phyloP scores from a whole-genome alignment of 2,329 filamentous ascomycete genomes.

The Xylariaceae sp. region DNA sequence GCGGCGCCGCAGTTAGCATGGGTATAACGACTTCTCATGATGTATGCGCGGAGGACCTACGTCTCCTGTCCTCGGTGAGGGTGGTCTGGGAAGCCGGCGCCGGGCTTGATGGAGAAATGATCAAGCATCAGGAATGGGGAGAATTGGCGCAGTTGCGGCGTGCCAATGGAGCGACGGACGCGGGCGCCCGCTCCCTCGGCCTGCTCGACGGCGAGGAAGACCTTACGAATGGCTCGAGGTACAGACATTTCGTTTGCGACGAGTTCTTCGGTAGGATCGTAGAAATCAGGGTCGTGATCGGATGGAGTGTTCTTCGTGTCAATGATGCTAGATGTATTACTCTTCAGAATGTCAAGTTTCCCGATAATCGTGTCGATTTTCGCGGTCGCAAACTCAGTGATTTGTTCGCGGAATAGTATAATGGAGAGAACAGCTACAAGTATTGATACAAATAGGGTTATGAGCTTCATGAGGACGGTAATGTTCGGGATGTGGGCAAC shows the following conservation, averaged over 20 bases:
- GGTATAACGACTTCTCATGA: background rate
- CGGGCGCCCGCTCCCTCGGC: conserved; percentile 82
- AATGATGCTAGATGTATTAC: conserved; percentile 7
- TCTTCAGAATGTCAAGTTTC: conserved; percentile 6
- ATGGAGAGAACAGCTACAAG: conserved; percentile 35
- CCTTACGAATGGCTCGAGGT: conserved; percentile 73
- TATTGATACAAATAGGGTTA: conserved; percentile 34
- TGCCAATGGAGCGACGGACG: conserved; percentile 85
- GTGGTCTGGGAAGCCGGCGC: conserved; percentile 88
- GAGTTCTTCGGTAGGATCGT: conserved; percentile 25
- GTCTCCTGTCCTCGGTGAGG: conserved; percentile 77
- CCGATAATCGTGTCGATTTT: conserved; percentile 10
- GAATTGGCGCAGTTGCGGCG: conserved; percentile 76
- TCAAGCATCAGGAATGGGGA: conserved; percentile 96
- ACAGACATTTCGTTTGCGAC: conserved; percentile 55
- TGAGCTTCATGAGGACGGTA: conserved; percentile 30
- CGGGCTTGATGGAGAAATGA: conserved; percentile 76
- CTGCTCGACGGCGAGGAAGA: conserved; percentile 81
- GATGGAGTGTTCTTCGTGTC: conserved; percentile 10
- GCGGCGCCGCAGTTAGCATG: background rate
- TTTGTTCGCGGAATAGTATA: conserved; percentile 27
- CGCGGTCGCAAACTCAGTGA: conserved; percentile 22
- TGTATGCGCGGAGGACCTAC: conserved; percentile 8
- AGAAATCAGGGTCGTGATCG: conserved; percentile 19
- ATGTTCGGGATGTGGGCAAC: too few species aligned